These are phyloP conservation scores for Rhododendron kiyosumense DNA, from an alignment of 148 eudicot genomes.

Conservation along the genomic window DNA sequence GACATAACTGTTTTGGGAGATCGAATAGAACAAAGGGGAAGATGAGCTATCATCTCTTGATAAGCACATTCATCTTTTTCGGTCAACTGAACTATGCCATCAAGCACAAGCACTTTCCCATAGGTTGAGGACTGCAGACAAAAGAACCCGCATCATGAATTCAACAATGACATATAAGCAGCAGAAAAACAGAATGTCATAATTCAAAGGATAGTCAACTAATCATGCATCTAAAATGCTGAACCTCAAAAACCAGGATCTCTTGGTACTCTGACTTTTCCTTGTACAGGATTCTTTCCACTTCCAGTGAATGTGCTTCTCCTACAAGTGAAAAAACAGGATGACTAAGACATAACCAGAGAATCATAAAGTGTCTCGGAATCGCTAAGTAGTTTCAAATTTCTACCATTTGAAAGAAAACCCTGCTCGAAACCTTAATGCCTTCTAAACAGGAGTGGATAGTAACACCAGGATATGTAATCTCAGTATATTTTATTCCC, in stretches of 20 bases:
- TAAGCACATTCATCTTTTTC: conserved; percentile 96
- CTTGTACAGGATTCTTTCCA: conserved; percentile 65
- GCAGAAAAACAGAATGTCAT: background rate
- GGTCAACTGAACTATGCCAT: conserved; percentile 86
- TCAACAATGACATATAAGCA: background rate
- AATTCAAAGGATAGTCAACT: background rate
- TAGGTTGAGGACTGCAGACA: conserved; percentile 61
- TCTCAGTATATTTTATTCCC: background rate
- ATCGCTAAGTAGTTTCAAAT: background rate
- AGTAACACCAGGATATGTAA: background rate
- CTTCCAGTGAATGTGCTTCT: conserved; percentile 88
- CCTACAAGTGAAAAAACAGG: conserved; percentile 33
- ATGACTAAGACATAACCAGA: background rate
- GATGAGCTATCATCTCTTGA: conserved; percentile 97
- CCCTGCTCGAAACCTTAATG: background rate
- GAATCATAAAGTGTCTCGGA: background rate
- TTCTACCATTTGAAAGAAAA: background rate
- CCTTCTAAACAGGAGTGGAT: background rate
- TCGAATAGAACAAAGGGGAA: conserved; percentile 86
- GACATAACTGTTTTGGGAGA: conserved; percentile 68
- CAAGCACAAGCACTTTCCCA: conserved; percentile 91
- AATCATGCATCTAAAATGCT: background rate
- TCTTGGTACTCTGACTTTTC: conserved; percentile 80
- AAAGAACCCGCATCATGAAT: background rate
- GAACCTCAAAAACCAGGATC: conserved; percentile 88